These are phyloP conservation scores for Aspergillus pseudotamarii DNA, from an alignment of 2,329 filamentous ascomycete species.

Conservation along the genomic window DNA sequence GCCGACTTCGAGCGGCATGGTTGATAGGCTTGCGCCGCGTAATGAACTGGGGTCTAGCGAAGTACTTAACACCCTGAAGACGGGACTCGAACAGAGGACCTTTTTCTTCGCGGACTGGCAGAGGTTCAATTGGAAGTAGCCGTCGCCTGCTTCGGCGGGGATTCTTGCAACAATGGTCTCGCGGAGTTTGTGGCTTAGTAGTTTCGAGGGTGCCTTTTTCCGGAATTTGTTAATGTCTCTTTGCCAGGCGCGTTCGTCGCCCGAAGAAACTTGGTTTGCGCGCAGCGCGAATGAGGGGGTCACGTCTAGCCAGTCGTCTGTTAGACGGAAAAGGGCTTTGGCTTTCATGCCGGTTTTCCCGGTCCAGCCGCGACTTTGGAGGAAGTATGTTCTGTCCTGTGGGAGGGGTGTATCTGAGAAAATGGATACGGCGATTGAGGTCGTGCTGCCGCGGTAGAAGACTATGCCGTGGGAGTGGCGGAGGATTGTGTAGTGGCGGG, in stretches of 20 bases:
- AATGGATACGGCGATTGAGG: conserved; percentile 65
- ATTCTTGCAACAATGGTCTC: conserved; percentile 69
- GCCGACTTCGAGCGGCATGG: conserved; percentile 67
- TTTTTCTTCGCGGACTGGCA: conserved; percentile 60
- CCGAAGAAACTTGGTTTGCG: conserved; percentile 53
- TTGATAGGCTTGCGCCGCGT: conserved; percentile 65
- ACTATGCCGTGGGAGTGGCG: conserved; percentile 67
- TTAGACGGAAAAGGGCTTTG: conserved; percentile 64
- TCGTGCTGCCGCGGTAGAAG: conserved; percentile 67
- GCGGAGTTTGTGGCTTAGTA: conserved; percentile 56
- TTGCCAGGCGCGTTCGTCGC: conserved; percentile 68
- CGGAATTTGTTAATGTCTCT: conserved; percentile 67
- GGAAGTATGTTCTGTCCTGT: conserved; percentile 62
- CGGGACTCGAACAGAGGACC: conserved; percentile 65
- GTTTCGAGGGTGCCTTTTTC: conserved; percentile 55
- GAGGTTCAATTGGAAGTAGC: conserved; percentile 69
- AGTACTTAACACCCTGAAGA: conserved; percentile 70
- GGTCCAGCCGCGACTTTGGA: conserved; percentile 69
- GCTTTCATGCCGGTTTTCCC: conserved; percentile 70
- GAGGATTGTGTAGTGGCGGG: conserved; percentile 66
- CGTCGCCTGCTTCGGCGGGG: conserved; percentile 64
- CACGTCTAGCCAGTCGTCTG: conserved; percentile 67
- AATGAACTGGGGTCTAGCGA: conserved; percentile 63
- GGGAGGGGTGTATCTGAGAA: conserved; percentile 64
- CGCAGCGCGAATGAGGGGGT: conserved; percentile 59